Evolutionary conservation across 495 filamentous ascomycete genomes (phyloP).

Genomic region (Penicillium antarcticum): DNA sequence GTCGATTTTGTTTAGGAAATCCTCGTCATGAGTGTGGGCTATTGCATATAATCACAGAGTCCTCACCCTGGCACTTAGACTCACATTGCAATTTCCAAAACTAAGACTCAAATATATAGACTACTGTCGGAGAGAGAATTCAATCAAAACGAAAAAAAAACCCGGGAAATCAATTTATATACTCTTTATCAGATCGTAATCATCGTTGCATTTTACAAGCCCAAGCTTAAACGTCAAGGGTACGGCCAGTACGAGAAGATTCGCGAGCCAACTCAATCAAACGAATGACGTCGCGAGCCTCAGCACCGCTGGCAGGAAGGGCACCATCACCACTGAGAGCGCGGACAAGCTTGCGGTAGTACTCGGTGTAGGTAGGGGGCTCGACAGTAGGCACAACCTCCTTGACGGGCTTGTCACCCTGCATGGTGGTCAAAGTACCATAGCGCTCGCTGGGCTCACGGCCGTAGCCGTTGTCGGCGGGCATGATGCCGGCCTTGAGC

Average conservation of each 20-base stretch:
- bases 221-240: constrained; percentile 46
- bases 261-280: constrained; percentile 71
- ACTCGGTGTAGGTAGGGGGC: constrained; percentile 68
- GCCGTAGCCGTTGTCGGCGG: constrained; percentile 64
- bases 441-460: constrained; percentile 56
- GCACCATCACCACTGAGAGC: constrained; percentile 61
- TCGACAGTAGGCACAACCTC: constrained; percentile 57
- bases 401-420: constrained; percentile 37
- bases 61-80: too few species aligned
- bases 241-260: constrained; percentile 63
- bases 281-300: constrained; percentile 68
- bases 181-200: constrained; percentile 11
- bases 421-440: constrained; percentile 46
- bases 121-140: too few species aligned
- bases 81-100: too few species aligned
- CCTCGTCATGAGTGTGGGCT: too few species aligned
- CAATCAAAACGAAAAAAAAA: too few species aligned
- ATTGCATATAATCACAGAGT: too few species aligned
- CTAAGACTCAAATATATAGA: too few species aligned
- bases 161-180: background rate
- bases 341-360: constrained; percentile 67
- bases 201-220: constrained; percentile 10
- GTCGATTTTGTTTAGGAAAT: too few species aligned
- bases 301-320: constrained; percentile 67
- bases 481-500: constrained; percentile 64